These are phyloP conservation scores for Lepiota brunneoincarnata DNA, from an alignment of 768 basidiomycete genomes.

Conservation along the genomic window DNA sequence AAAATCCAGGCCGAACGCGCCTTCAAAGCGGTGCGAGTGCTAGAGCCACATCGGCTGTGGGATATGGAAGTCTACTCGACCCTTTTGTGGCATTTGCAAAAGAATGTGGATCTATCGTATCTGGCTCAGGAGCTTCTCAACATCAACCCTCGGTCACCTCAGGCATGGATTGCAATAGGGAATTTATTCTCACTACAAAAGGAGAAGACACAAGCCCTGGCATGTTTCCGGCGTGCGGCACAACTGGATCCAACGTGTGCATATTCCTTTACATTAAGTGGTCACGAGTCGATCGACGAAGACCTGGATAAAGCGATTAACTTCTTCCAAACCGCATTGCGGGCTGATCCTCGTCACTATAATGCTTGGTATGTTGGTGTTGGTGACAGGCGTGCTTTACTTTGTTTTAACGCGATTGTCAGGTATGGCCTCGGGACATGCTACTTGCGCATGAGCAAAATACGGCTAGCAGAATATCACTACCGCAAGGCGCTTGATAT, in stretches of 20 bases:
- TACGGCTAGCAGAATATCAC: conserved; percentile 93
- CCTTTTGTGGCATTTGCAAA: conserved; percentile 90
- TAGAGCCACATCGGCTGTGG: conserved; percentile 87
- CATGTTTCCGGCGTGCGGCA: conserved; percentile 90
- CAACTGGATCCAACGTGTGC: conserved; percentile 89
- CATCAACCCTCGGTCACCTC: conserved; percentile 76
- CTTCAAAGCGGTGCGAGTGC: conserved; percentile 74
- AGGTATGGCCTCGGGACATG: conserved; percentile 99
- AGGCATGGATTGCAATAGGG: conserved; percentile 96
- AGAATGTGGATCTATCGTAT: conserved; percentile 81
- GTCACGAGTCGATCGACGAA: conserved; percentile 96
- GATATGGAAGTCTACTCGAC: conserved; percentile 98
- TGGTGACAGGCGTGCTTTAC: conserved; percentile 9
- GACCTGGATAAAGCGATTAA: conserved; percentile 89
- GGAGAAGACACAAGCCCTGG: conserved; percentile 89
- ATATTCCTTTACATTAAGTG: conserved; percentile 94
- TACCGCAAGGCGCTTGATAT: conserved; percentile 90
- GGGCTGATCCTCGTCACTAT: conserved; percentile 91
- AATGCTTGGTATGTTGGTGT: conserved; percentile 84
- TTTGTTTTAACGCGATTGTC: conserved; percentile 18
- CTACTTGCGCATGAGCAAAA: conserved; percentile 92
- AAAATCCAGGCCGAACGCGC: conserved; percentile 78
- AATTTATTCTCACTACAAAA: conserved; percentile 95
- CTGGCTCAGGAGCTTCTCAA: conserved; percentile 90
- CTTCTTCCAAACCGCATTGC: conserved; percentile 90